These are phyloP conservation scores for Alternaria sp. DNA, from an alignment of 2,329 filamentous ascomycete genomes.

Conservation along the genomic window DNA sequence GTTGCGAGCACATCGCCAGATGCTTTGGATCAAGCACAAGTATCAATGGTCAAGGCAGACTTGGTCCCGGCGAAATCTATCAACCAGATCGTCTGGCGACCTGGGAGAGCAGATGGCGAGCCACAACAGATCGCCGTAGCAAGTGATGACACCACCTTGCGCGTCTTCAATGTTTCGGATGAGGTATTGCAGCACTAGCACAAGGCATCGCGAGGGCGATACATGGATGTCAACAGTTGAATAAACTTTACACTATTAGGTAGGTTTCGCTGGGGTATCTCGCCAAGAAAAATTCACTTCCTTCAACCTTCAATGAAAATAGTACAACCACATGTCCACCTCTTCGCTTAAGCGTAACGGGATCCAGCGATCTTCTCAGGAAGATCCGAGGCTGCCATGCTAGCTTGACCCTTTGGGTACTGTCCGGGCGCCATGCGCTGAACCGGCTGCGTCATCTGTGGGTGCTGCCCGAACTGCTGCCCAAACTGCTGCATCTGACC, in stretches of 20 bases:
- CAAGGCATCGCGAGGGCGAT: background rate
- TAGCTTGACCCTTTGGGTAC: background rate
- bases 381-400: slow-evolving; percentile 1
- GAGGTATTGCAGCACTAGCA: background rate
- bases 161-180: slow-evolving; percentile 39
- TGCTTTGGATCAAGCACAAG: slow-evolving; percentile 19
- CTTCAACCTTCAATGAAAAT: background rate
- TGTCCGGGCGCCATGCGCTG: slow-evolving; percentile 8
- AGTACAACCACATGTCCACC: background rate
- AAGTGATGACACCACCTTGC: slow-evolving; percentile 51
- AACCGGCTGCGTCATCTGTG: slow-evolving; percentile 6
- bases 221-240: background rate
- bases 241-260: background rate
- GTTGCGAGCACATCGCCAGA: slow-evolving; percentile 15
- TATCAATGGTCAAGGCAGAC: slow-evolving; percentile 20
- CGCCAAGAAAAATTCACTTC: background rate
- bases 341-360: slow-evolving; percentile 19
- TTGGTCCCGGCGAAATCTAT: slow-evolving; percentile 36
- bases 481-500: slow-evolving; percentile 6
- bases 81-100: slow-evolving; percentile 46
- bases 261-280: slow-evolving; percentile 9
- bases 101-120: slow-evolving; percentile 8
- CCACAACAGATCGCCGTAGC: slow-evolving; percentile 47
- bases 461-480: background rate
- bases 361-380: slow-evolving; percentile 24